Evolutionary conservation across 202 grass and related monocot genomes (phyloP), one percentile per base, ranked within the genome.

Genomic region (Musa balbisiana): DNA sequence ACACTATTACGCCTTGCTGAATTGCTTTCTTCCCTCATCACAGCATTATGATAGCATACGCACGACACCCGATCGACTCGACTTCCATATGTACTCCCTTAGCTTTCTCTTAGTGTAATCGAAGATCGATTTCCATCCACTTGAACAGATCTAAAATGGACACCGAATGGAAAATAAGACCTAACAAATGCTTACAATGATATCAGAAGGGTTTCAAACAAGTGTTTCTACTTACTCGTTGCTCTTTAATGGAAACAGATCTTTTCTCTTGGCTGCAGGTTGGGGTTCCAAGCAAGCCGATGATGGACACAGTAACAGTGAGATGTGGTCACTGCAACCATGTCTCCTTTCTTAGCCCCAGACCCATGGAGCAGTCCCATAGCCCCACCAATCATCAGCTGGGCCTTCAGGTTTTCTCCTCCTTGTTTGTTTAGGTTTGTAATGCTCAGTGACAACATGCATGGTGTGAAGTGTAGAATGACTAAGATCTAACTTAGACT

Each of bases 271-370:
- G 52, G 86, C 77, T 99, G 83, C 87, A 99, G 95, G 95, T 99
- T 74, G 91, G 91, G 55, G 89, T 95, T 70, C 91, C 91, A 86
- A 85, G 81, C 83, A 99, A 99, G 87, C 82, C 86, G 74, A 80
- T 92, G 55, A 94, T 90, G 95, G 89, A 95, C 64, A 87, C 88
- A 14, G 89, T 92, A 71, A 89, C 91, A 52, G 95, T 99, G 51
- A 90, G 92, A 69, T 99, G 95, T 72, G 95, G 95, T 26, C 87
- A 95, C 77, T 99, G 95, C 89, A 94, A 99, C 82, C 91, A 85
- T 75, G 87, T 95, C 69, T 99, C 89, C 54, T 98, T 83, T 73
- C 87, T 88, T 55, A 90, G 89, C 80, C 89, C 85, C 52, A 80
- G 88, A 58, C 62, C 89, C 26, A 85, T 85, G 83, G 72, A 85